Percentiles rank a stretch among this genome's conserved stretches.
Evolutionary conservation across 495 filamentous ascomycete species (phyloP).

Genomic region (Penicillium subrubescens): DNA sequence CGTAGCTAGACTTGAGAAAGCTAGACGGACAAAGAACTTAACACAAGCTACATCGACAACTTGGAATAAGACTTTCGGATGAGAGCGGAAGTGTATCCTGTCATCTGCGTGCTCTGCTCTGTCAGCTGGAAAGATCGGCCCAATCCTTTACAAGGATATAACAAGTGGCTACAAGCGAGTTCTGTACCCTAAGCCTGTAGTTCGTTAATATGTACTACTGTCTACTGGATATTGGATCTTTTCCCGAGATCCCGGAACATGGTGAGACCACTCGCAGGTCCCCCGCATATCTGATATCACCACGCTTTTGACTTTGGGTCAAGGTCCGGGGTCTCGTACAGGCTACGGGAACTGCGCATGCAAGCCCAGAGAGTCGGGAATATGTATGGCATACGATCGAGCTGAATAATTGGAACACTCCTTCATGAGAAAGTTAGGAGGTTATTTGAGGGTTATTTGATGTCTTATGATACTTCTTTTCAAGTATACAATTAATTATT

Average conservation of each 20-base stretch:
- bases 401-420: not conserved
- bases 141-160: not conserved
- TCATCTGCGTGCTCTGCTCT: not conserved
- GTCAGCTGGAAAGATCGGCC: not conserved
- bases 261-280: not conserved
- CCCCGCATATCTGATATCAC: conserved; percentile 21
- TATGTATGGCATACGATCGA: not conserved
- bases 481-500: not conserved
- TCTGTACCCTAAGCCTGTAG: not conserved
- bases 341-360: not conserved
- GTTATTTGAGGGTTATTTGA: too few relatives aligned
- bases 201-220: not conserved
- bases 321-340: conserved; percentile 1
- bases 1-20: too few relatives aligned
- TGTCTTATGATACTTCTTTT: not conserved
- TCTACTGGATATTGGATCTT: not conserved
- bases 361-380: not conserved
- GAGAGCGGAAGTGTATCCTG: not conserved
- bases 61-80: not conserved
- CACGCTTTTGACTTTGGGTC: conserved; percentile 10
- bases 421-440: not conserved
- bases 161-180: not conserved
- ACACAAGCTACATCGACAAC: too few relatives aligned
- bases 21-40: too few relatives aligned
- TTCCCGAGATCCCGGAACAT: conserved; percentile 6